Evolutionary conservation across 306 rosid species (phyloP).

Genomic region (Quercus alba): DNA sequence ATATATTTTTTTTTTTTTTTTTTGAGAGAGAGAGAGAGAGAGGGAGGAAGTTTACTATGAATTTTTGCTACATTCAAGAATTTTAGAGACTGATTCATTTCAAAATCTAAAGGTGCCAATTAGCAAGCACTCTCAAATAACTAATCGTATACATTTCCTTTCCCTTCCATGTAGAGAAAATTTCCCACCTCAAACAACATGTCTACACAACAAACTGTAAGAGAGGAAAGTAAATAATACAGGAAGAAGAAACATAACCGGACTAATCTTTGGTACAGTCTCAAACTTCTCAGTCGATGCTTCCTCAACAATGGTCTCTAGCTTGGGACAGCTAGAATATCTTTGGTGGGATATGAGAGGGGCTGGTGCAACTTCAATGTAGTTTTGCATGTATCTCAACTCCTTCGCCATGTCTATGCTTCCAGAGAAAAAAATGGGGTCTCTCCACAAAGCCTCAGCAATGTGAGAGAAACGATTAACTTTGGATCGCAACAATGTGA

Average conservation of each 20-base stretch:
- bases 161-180: not conserved
- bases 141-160: not conserved
- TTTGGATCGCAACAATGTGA: not conserved
- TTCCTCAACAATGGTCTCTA: conserved; percentile 74
- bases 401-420: conserved; percentile 39
- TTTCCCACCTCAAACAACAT: not conserved
- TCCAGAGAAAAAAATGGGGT: not conserved
- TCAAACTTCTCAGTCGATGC: conserved; percentile 5
- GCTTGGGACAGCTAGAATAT: conserved; percentile 25
- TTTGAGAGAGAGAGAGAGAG: too few species aligned
- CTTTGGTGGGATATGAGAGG: conserved; percentile 29
- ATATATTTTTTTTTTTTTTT: too few species aligned
- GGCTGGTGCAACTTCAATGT: conserved; percentile 63
- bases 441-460: not conserved
- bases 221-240: conserved; percentile 39
- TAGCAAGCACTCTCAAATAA: too few species aligned
- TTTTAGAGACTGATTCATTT: too few species aligned
- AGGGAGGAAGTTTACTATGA: too few species aligned
- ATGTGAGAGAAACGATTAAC: not conserved
- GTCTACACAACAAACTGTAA: conserved; percentile 43
- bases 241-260: conserved; percentile 48
- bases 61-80: too few species aligned
- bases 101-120: too few species aligned
- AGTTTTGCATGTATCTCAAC: conserved; percentile 28
- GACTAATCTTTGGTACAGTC: conserved; percentile 28